phyloP scores from a whole-genome alignment of 345 rosid genomes.

The Gynandropsis gynandra region DNA sequence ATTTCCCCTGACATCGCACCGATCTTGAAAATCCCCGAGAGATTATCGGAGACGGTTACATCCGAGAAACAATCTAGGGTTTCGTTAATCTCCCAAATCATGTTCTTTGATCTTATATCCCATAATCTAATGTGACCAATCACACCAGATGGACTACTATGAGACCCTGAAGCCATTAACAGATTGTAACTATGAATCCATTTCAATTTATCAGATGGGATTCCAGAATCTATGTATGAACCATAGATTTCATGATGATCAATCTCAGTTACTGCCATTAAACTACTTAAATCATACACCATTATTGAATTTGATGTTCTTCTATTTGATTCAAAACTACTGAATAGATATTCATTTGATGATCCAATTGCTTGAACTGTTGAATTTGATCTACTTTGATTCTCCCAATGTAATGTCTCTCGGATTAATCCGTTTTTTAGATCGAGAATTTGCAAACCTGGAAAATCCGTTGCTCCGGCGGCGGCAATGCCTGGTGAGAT shows the following conservation, averaged over 20 bases:
- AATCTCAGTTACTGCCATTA: conserved; percentile 60
- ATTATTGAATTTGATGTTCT: conserved; percentile 75
- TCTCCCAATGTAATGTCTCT: conserved; percentile 62
- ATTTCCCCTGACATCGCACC: conserved; percentile 78
- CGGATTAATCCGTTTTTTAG: conserved; percentile 55
- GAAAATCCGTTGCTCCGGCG: conserved; percentile 82
- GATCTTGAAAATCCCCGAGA: conserved; percentile 62
- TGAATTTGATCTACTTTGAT: conserved; percentile 52
- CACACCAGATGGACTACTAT: conserved; percentile 74
- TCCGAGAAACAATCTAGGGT: conserved; percentile 77
- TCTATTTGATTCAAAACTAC: conserved; percentile 89
- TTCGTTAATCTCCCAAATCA: conserved; percentile 74
- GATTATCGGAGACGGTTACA: conserved; percentile 56
- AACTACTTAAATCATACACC: conserved; percentile 62
- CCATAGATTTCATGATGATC: conserved; percentile 70
- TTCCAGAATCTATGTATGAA: conserved; percentile 61
- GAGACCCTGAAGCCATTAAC: conserved; percentile 87
- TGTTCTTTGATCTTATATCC: conserved; percentile 73
- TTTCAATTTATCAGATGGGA: conserved; percentile 72
- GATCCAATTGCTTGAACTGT: conserved; percentile 86
- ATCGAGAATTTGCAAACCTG: conserved; percentile 78
- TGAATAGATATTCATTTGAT: conserved; percentile 46
- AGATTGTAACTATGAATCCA: conserved; percentile 59
- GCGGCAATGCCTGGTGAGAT: conserved; percentile 53
- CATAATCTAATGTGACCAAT: conserved; percentile 61